Percentiles rank a stretch among this genome's conserved stretches.
Conservation (phyloP, 352 stramenopile species). For the Phytophthora pisi region DNA sequence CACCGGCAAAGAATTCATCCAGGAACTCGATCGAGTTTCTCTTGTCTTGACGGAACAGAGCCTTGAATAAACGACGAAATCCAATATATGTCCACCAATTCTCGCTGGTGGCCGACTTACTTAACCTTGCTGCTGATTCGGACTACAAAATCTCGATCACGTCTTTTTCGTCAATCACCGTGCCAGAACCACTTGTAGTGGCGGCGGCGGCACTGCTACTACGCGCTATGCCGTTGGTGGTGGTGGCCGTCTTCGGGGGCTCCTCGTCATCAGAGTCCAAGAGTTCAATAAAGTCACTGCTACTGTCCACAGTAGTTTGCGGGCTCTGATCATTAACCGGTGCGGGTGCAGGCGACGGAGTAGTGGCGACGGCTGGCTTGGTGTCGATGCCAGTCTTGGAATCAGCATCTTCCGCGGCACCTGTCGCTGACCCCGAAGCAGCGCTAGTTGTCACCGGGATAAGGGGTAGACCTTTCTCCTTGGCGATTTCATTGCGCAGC, state of each 20-base stretch:
- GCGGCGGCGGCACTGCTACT: not conserved
- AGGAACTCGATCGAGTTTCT: conserved; percentile 16
- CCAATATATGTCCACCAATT: conserved; percentile 30
- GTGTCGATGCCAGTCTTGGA: conserved; percentile 14
- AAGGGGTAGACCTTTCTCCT: conserved; percentile 47
- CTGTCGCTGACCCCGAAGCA: not conserved
- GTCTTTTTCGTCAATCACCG: conserved; percentile 29
- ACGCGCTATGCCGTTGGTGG: conserved; percentile 7
- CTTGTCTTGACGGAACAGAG: not conserved
- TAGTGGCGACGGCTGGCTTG: conserved; percentile 5
- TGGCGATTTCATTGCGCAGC: conserved; percentile 74
- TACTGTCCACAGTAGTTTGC: conserved; percentile 42
- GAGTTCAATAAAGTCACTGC: conserved; percentile 62
- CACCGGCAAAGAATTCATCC: not conserved
- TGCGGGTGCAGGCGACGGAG: conserved; percentile 9
- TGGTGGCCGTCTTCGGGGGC: conserved; percentile 13
- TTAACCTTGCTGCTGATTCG: conserved; percentile 17
- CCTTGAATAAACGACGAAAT: conserved; percentile 7
- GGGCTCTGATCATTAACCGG: conserved; percentile 21
- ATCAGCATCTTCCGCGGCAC: conserved; percentile 4
- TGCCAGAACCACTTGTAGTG: not conserved
- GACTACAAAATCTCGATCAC: conserved; percentile 52
- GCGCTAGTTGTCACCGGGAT: conserved; percentile 3
- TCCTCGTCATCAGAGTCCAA: conserved; percentile 60
- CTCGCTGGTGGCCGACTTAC: conserved; percentile 10